Evolutionary conservation across 306 rosid species (phyloP).

Genomic region (Castanospermum australe): DNA sequence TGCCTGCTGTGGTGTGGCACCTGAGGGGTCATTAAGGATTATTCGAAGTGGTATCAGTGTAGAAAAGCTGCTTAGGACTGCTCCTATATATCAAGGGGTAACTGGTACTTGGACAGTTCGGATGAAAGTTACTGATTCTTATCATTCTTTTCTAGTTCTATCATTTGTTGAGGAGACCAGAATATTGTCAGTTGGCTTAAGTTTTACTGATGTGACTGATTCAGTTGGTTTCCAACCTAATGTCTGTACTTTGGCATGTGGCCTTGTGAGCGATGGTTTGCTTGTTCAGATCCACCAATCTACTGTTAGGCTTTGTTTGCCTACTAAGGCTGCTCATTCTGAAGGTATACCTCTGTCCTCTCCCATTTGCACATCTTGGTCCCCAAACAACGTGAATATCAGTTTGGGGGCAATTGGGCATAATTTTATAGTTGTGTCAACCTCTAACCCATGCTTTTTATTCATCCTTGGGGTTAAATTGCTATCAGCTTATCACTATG

Average conservation of each 20-base stretch:
- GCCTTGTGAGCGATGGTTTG: conserved; percentile 73
- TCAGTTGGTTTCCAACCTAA: conserved; percentile 92
- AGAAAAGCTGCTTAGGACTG: conserved; percentile 73
- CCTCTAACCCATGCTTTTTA: conserved; percentile 86
- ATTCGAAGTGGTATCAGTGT: conserved; percentile 85
- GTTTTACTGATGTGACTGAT: conserved; percentile 94
- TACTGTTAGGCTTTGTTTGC: conserved; percentile 86
- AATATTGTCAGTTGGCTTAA: conserved; percentile 88
- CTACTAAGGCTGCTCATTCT: conserved; percentile 75
- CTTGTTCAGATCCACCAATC: conserved; percentile 82
- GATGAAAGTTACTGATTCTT: conserved; percentile 70
- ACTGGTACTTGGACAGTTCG: conserved; percentile 81
- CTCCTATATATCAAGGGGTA: conserved; percentile 88
- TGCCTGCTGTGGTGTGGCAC: conserved; percentile 94
- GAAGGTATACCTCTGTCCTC: conserved; percentile 69
- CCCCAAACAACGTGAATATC: conserved; percentile 62
- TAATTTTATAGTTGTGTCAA: conserved; percentile 81
- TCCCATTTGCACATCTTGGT: conserved; percentile 86
- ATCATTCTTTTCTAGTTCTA: conserved; percentile 85
- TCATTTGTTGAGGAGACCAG: conserved; percentile 97
- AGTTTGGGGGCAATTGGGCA: conserved; percentile 96
- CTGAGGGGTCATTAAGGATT: conserved; percentile 87
- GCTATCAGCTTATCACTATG: conserved; percentile 54
- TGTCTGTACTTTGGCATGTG: conserved; percentile 87
- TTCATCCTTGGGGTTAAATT: conserved; percentile 77